Evolutionary conservation across 1,284 basidiomycete species (phyloP).

Genomic region (Cryptococcus depauperatus): DNA sequence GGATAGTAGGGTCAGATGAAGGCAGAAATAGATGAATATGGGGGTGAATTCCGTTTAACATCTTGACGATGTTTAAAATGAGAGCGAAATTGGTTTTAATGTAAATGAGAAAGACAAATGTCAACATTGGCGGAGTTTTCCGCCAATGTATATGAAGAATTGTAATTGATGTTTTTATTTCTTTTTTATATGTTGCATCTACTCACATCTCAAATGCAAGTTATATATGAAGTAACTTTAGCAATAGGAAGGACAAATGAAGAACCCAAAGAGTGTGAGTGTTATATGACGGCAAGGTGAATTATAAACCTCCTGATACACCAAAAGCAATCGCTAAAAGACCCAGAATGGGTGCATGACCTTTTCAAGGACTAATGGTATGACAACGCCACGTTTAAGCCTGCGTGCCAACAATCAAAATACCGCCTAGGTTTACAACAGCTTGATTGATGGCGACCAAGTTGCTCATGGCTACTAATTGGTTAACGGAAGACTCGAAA

Average conservation of each 20-base stretch:
- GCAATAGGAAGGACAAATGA: no score
- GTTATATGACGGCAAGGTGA: background rate
- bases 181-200: no score
- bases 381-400: slow-evolving; percentile 2
- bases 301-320: slow-evolving; percentile 8
- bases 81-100: no score
- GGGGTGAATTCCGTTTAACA: slow-evolving; percentile 8
- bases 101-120: slow-evolving; percentile 2
- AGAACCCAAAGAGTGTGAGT: slow-evolving; percentile 6
- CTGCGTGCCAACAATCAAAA: slow-evolving; percentile 32
- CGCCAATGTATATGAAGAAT: no score
- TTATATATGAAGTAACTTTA: no score
- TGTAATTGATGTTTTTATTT: background rate
- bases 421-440: slow-evolving; percentile 31
- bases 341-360: background rate
- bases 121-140: slow-evolving; percentile 1
- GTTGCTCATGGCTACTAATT: slow-evolving; percentile 17
- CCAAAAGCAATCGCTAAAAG: slow-evolving; percentile 6
- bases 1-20: slow-evolving; percentile 15
- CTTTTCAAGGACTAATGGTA: background rate
- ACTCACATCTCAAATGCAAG: no score
- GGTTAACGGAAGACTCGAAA: slow-evolving; percentile 5
- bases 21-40: slow-evolving; percentile 32
- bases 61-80: background rate
- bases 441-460: slow-evolving; percentile 31